Conservation (phyloP, 768 basidiomycete genomes). For the Pulveroboletus ravenelii region DNA sequence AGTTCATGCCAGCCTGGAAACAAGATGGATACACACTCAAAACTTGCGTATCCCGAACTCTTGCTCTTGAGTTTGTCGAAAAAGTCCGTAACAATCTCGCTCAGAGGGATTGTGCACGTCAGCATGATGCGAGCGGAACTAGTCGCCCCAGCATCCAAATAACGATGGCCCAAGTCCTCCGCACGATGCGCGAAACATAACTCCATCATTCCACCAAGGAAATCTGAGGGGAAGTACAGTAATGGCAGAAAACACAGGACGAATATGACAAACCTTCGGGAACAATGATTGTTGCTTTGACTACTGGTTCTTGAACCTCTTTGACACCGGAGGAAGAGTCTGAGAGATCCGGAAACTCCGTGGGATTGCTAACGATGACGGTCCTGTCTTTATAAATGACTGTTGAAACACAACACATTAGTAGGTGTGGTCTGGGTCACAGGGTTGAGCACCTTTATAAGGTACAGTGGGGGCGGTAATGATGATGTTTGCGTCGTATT, state of each 20-base stretch:
- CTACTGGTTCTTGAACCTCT: slow-evolving; percentile 87
- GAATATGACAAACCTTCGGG: slow-evolving; percentile 66
- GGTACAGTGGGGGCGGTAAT: slow-evolving; percentile 96
- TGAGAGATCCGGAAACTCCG: slow-evolving; percentile 84
- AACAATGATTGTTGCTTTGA: slow-evolving; percentile 90
- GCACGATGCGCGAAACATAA: slow-evolving; percentile 85
- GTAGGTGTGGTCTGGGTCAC: not conserved
- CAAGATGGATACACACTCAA: slow-evolving; percentile 57
- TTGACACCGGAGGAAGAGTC: slow-evolving; percentile 58
- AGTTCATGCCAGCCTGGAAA: not conserved
- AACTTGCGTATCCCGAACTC: slow-evolving; percentile 87
- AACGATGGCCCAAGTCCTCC: slow-evolving; percentile 75
- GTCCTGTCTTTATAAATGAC: slow-evolving; percentile 69
- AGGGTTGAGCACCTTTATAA: slow-evolving; percentile 57
- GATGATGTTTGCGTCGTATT: slow-evolving; percentile 91
- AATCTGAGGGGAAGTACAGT: slow-evolving; percentile 46
- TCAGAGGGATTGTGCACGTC: slow-evolving; percentile 79
- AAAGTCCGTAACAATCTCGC: slow-evolving; percentile 92
- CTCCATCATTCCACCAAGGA: slow-evolving; percentile 95
- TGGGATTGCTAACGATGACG: slow-evolving; percentile 81
- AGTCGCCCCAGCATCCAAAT: slow-evolving; percentile 57
- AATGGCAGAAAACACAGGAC: not conserved
- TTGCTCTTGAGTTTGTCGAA: slow-evolving; percentile 93
- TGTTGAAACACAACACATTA: slow-evolving; percentile 27
- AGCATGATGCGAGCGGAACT: slow-evolving; percentile 64